Percentiles rank a stretch among this genome's conserved stretches.
These are phyloP conservation scores for Ophiostoma piceae DNA, from an alignment of 2,329 filamentous ascomycete genomes.

Conservation along the genomic window DNA sequence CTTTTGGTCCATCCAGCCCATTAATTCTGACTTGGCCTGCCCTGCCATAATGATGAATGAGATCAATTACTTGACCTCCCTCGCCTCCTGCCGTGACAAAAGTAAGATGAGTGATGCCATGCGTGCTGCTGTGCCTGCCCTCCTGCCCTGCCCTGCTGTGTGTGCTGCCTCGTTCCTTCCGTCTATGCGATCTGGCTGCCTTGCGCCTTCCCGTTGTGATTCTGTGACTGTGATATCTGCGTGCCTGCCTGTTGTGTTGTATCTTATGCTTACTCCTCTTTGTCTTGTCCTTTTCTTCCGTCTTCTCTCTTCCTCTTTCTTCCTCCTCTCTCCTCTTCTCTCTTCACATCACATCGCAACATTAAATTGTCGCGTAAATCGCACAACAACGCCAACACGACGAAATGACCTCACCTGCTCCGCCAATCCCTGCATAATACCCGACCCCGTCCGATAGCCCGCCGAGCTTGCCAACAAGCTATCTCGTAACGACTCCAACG, in stretches of 20 bases:
- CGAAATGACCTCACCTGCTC: constrained; percentile 11
- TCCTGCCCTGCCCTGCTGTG: too few relatives aligned
- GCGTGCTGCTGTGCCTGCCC: not conserved
- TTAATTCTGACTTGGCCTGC: not conserved
- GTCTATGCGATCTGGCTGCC: constrained; percentile 5
- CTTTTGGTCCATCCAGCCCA: constrained; percentile 1
- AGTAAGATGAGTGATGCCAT: not conserved
- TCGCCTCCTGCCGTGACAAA: not conserved
- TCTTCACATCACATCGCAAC: not conserved
- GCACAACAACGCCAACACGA: not conserved
- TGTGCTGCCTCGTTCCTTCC: constrained; percentile 11
- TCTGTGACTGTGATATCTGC: not conserved
- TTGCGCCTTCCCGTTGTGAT: constrained; percentile 14
- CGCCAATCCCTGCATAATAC: constrained; percentile 1
- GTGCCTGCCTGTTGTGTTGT: constrained; percentile 2
- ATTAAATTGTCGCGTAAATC: too few relatives aligned
- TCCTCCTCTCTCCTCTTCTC: not conserved
- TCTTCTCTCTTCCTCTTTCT: not conserved
- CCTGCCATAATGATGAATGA: not conserved
- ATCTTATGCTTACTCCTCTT: not conserved
- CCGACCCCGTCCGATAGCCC: constrained; percentile 13
- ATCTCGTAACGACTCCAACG: not conserved
- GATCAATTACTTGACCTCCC: not conserved
- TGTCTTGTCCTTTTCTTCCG: not conserved
- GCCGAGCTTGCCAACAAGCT: constrained; percentile 2